Conservation (phyloP, 345 rosid genomes). For the Populus nigra region DNA sequence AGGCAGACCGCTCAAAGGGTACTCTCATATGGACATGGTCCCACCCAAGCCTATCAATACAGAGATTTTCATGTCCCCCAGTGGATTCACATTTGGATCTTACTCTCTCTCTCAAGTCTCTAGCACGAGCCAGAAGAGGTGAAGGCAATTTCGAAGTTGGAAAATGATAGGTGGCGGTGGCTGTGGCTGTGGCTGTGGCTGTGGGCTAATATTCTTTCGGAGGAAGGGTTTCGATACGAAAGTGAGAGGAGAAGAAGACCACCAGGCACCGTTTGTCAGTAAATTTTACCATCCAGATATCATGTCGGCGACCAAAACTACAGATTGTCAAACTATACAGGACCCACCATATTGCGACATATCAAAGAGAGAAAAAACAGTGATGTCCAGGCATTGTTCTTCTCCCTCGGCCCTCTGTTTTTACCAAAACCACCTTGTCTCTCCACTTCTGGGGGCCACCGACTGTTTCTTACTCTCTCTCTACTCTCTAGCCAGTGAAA, state of each 20-base stretch:
- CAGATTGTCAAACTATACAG: slow-evolving; percentile 20
- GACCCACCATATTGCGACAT: slow-evolving; percentile 10
- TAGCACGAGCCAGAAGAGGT: background rate
- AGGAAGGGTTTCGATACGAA: background rate
- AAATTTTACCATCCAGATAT: slow-evolving; percentile 17
- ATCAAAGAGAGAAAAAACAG: background rate
- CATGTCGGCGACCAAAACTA: slow-evolving; percentile 28
- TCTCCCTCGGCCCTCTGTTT: background rate
- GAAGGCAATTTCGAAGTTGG: background rate
- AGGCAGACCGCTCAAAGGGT: no score
- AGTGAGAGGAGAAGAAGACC: background rate
- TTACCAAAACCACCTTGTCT: background rate
- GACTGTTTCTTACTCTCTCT: background rate
- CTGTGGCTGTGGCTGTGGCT: no score
- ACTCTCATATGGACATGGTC: no score
- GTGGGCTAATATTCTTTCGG: background rate
- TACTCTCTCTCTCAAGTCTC: background rate
- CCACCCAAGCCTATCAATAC: background rate
- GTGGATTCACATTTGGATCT: background rate
- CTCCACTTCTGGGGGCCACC: background rate
- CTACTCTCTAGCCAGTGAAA: background rate
- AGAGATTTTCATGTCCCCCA: background rate
- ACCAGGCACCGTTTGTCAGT: slow-evolving; percentile 14
- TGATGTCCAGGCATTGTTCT: background rate
- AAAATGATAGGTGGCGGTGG: background rate